Evolutionary conservation across 805 yeast species (phyloP), one percentile per base, ranked within the genome.

Genomic region (Candida endomychidarum): DNA sequence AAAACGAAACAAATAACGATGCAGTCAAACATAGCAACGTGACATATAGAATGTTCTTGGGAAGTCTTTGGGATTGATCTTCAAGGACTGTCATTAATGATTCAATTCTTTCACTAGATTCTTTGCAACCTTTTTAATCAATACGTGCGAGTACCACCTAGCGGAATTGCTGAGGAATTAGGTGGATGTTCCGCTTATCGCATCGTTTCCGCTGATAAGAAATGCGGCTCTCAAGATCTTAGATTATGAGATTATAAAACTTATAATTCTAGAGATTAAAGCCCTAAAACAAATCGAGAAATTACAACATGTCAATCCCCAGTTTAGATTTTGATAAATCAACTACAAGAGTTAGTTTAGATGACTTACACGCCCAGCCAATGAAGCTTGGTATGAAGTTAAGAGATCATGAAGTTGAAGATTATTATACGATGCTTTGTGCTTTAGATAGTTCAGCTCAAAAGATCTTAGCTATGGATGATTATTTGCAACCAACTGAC

Each of bases 1-100:
- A 51, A 50, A 71, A 72, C 4, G 70, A 58, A 2, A 63, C 58
- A 38, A 69, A 54, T 17, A 61, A 30, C 8, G 49, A 45, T 2
- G 49, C 42, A 7, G 49, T 40, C 9, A 41, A 34, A 22, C 49
- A 45, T 16, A 31, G 37, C 15, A 45, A 25, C 12, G 46, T 42
- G 11, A 33, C 23, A 14, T 37, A 45, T 8, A 45, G 22, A 4
- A 32, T 26, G 10, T 30, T 36, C 23, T 37, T 24, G 2, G 46
- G 44, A 16, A 45, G 39, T n/a, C 30, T 41, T 18, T 42, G 46
- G 3, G 46, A 33, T 19, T 45, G 49, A 20, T 45, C 49, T 25
- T 38, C 30, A 19, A 37, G 34, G 22, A 34, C 29, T 12, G 26
- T 15, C 37, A 34, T 34, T 12, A 24, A 8, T 34, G 10, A 10